Evolutionary conservation across 495 filamentous ascomycete genomes (phyloP).

Genomic region (Elasticomyces elasticus): DNA sequence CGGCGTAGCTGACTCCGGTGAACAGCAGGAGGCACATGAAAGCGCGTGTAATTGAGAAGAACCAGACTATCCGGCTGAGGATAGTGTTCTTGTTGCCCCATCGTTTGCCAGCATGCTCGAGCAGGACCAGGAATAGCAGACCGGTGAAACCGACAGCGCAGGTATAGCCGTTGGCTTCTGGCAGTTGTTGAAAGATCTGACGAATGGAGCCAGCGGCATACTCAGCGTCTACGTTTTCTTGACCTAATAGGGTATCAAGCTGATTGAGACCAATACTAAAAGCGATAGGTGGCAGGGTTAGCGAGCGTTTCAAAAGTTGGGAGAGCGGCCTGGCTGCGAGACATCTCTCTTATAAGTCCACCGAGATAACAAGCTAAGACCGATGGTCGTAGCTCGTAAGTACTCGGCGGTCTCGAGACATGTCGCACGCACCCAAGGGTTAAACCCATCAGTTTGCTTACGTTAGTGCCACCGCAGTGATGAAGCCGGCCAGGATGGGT

Average conservation of each 20-base stretch:
- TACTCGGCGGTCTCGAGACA: too few relatives aligned
- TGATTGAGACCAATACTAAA: constrained; percentile 39
- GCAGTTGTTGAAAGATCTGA: constrained; percentile 37
- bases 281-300: too few relatives aligned
- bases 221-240: constrained; percentile 28
- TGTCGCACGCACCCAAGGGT: too few relatives aligned
- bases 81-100: constrained; percentile 36
- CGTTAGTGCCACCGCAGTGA: constrained; percentile 42
- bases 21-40: constrained; percentile 40
- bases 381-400: too few relatives aligned
- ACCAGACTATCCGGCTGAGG: constrained; percentile 30
- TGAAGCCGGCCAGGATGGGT: constrained; percentile 42
- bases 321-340: too few relatives aligned
- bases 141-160: constrained; percentile 40
- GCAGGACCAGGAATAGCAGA: constrained; percentile 34
- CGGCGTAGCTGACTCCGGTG: constrained; percentile 39
- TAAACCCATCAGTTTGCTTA: too few relatives aligned
- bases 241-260: constrained; percentile 38
- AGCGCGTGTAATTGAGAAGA: constrained; percentile 37
- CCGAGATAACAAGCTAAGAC: too few relatives aligned
- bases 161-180: constrained; percentile 34
- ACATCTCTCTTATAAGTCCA: too few relatives aligned
- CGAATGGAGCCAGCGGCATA: constrained; percentile 36
- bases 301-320: too few relatives aligned
- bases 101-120: constrained; percentile 38